Percentiles rank a stretch among this genome's conserved stretches.
These are phyloP conservation scores for Cordia subcordata DNA, from an alignment of 257 asterid genomes.

Conservation along the genomic window DNA sequence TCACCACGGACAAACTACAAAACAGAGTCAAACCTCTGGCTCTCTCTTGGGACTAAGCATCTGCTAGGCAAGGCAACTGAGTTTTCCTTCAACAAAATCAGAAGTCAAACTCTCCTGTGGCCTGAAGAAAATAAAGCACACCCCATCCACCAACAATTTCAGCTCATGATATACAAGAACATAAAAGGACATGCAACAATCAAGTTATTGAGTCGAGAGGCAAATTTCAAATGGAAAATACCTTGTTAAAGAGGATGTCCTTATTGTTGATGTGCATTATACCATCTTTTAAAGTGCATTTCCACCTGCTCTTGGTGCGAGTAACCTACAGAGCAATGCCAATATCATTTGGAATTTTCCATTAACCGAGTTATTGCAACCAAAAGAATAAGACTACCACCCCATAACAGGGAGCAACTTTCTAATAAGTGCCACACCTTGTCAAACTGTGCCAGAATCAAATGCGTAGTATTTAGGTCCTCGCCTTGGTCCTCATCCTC, in stretches of 20 bases:
- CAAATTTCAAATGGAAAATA: conserved; percentile 4
- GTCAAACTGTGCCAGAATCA: conserved; percentile 95
- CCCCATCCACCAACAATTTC: background rate
- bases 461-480: conserved; percentile 72
- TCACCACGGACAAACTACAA: conserved; percentile 20
- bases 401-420: background rate
- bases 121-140: conserved; percentile 34
- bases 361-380: no score
- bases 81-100: conserved; percentile 31
- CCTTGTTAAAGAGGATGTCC: conserved; percentile 78
- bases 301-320: conserved; percentile 98
- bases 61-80: conserved; percentile 6
- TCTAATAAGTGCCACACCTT: conserved; percentile 36
- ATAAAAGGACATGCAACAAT: background rate
- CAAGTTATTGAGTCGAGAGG: background rate
- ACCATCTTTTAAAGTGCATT: conserved; percentile 89
- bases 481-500: conserved; percentile 88
- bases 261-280: conserved; percentile 93
- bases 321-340: conserved; percentile 54
- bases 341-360: background rate
- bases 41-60: background rate
- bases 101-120: conserved; percentile 83
- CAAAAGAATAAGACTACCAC: no score
- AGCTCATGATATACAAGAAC: background rate
- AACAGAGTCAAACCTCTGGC: conserved; percentile 19